phyloP scores from a whole-genome alignment of 176 grass and related monocot species.

The Aegilops sharonensis region DNA sequence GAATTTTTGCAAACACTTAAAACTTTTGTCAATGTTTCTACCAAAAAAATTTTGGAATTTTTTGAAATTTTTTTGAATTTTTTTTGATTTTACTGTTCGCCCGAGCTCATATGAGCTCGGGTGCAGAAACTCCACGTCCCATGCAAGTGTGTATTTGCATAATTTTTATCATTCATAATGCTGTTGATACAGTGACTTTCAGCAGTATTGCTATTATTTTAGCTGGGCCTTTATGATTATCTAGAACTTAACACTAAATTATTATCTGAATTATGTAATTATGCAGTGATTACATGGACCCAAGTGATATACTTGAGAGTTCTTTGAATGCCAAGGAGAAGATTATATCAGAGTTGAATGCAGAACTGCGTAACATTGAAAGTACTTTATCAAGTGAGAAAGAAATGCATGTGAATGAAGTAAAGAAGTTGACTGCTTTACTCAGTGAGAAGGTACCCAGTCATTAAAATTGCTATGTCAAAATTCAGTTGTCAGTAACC shows the following conservation, averaged over 20 bases:
- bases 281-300: constrained; percentile 88
- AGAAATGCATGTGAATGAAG: constrained; percentile 81
- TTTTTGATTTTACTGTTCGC: too few species aligned
- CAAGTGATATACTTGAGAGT: constrained; percentile 87
- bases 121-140: too few species aligned
- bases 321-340: constrained; percentile 99
- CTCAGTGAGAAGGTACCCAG: constrained; percentile 81
- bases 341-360: constrained; percentile 97
- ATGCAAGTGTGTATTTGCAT: neutral
- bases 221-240: neutral
- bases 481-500: constrained; percentile 1
- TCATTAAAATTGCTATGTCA: neutral
- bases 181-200: constrained; percentile 15
- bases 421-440: constrained; percentile 88
- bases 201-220: neutral
- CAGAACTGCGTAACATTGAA: constrained; percentile 91
- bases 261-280: constrained; percentile 22
- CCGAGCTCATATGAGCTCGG: too few species aligned
- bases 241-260: neutral
- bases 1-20: too few species aligned
- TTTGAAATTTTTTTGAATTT: too few species aligned
- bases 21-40: too few species aligned
- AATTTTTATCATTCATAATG: constrained; percentile 1
- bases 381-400: constrained; percentile 78
- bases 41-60: too few species aligned